Evolutionary conservation across 352 stramenopile genomes (phyloP).

Genomic region (Phytopythium litorale): DNA sequence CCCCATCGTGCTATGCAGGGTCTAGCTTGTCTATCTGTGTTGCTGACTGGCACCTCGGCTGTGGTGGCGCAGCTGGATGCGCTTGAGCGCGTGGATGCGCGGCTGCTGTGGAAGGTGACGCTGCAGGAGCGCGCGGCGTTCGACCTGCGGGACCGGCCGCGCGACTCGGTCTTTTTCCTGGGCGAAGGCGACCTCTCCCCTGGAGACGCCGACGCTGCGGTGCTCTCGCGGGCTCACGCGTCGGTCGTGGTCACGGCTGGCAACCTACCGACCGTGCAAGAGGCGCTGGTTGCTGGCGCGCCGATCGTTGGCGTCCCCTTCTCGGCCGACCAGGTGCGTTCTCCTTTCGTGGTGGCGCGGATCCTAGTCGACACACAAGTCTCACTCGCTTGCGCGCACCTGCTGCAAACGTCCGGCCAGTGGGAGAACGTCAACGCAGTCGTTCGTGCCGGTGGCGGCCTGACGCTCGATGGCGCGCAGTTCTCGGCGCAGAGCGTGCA

Average conservation of each 20-base stretch:
- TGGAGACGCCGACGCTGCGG: slow-evolving; percentile 32
- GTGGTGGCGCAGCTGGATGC: slow-evolving; percentile 36
- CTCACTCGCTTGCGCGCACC: not conserved
- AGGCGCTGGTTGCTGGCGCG: slow-evolving; percentile 53
- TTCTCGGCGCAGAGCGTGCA: slow-evolving; percentile 35
- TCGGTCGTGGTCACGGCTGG: slow-evolving; percentile 58
- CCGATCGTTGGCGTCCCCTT: slow-evolving; percentile 71
- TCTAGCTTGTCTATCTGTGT: not conserved
- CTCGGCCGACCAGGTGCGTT: slow-evolving; percentile 58
- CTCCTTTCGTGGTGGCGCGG: not conserved
- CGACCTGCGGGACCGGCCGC: slow-evolving; percentile 38
- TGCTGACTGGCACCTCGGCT: not conserved
- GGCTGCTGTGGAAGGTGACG: slow-evolving; percentile 56
- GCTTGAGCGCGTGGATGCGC: slow-evolving; percentile 43
- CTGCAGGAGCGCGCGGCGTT: slow-evolving; percentile 57
- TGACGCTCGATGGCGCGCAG: slow-evolving; percentile 27
- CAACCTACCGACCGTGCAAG: slow-evolving; percentile 50
- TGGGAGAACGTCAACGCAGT: slow-evolving; percentile 62
- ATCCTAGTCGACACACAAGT: not conserved
- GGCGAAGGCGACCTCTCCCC: slow-evolving; percentile 18
- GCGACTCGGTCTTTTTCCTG: slow-evolving; percentile 54
- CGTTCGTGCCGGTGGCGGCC: slow-evolving; percentile 46
- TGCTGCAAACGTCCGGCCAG: slow-evolving; percentile 13
- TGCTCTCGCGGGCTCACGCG: slow-evolving; percentile 31
- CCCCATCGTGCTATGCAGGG: no score